A percentile compares a stretch with the other conserved stretches of the same genome.
phyloP scores from a whole-genome alignment of 192 early-diverging fungal genomes.

The Coemansia sp. region DNA sequence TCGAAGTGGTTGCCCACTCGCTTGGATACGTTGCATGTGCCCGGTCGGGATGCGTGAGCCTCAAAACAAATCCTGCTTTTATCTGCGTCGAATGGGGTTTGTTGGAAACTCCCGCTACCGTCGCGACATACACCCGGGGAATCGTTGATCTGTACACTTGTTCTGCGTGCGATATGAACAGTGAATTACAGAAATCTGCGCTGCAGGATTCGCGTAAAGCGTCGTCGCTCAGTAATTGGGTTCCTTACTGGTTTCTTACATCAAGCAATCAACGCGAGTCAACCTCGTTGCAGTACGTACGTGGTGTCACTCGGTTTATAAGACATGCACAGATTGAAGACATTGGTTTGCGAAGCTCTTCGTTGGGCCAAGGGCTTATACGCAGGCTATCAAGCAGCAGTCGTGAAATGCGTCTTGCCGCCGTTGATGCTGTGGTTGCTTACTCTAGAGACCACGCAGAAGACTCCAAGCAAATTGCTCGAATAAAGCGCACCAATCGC shows the following conservation, averaged over 20 bases:
- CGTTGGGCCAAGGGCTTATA: slow-evolving; percentile 39
- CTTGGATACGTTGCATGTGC: slow-evolving; percentile 45
- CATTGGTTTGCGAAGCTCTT: slow-evolving; percentile 27
- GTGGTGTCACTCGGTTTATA: slow-evolving; percentile 34
- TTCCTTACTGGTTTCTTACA: slow-evolving; percentile 52
- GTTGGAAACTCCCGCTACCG: background rate
- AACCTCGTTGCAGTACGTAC: slow-evolving; percentile 27
- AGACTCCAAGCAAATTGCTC: slow-evolving; percentile 15
- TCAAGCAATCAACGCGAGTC: slow-evolving; percentile 24
- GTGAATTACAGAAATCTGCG: background rate
- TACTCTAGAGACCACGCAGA: slow-evolving; percentile 12
- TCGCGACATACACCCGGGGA: background rate
- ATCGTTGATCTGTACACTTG: slow-evolving; percentile 2
- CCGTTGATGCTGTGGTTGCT: slow-evolving; percentile 28
- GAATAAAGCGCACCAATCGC: slow-evolving; percentile 27
- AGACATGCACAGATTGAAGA: slow-evolving; percentile 38
- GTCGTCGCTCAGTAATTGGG: slow-evolving; percentile 42
- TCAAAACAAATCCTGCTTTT: background rate
- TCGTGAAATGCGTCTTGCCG: slow-evolving; percentile 46
- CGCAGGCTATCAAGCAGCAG: slow-evolving; percentile 41
- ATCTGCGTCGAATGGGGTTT: slow-evolving; percentile 3
- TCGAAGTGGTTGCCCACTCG: slow-evolving; percentile 29
- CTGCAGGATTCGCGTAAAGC: background rate
- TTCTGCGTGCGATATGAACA: background rate
- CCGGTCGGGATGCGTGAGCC: slow-evolving; percentile 21